Base-by-base conservation (phyloP, 257 asterid genomes). In the Nicotiana otophora region DNA sequence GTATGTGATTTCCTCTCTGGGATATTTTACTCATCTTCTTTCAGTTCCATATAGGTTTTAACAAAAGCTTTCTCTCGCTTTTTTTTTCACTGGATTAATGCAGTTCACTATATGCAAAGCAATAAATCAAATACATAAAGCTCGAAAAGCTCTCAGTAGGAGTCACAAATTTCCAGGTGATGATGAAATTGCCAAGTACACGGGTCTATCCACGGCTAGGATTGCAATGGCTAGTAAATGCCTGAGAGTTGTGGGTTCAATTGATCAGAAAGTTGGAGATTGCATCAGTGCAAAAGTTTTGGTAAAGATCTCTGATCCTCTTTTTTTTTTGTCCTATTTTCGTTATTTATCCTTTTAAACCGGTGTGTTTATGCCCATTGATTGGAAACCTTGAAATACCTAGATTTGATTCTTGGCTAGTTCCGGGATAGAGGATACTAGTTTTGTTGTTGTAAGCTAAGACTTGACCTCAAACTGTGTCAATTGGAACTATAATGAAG, bases 191-290 rank as follows among this genome's bases (percentile, higher is more conserved):
- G 95, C 95, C 81, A 89, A 91, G 90, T 88, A 86, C 55, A 95
- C 96, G 0, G 97, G 98, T 76, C 85, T 93, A 83, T 84, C 98
- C 5, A 36, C 89, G 14, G 94, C 92, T 77, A 91, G 88, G 83
- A 90, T 93, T 84, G 33, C 79, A 82, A 88, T 93, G 0, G 96
- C 91, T 65, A 86, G 93, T 89, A 90, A 87, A 86, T 93, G 96
- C 80, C 91, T 89, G 61, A 90, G 94, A 84, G 93, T 92, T 23
- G 98, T 95, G 84, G 95, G 96, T 82, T 95, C 98, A 17, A 85
- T 95, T 64, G 96, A 95, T 88, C 95, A 89, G 84, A 95, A 90
- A 85, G 76, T 95, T 23, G 94, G 92, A 72, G 89, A 92, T 60
- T 82, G 53, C 85, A 86, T 70, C 81, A 87, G 67, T 64, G 64